These are phyloP conservation scores for Trichoderma lentiforme DNA, from an alignment of 2,329 filamentous ascomycete genomes.

Conservation along the genomic window DNA sequence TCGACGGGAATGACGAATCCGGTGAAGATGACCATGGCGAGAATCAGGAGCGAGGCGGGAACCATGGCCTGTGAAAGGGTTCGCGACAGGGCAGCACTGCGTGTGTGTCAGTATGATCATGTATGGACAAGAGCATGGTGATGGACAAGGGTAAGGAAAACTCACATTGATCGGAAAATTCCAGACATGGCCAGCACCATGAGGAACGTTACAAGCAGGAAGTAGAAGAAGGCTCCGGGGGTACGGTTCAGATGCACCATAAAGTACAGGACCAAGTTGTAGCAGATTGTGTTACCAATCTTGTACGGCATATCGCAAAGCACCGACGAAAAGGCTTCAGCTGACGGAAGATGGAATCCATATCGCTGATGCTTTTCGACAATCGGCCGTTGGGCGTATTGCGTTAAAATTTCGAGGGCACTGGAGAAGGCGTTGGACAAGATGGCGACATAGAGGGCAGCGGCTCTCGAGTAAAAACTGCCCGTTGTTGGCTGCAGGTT, in stretches of 20 bases:
- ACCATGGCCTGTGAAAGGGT: conserved; percentile 49
- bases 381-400: conserved; percentile 37
- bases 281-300: conserved; percentile 34
- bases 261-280: conserved; percentile 43
- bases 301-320: conserved; percentile 45
- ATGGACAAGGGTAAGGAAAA: neutral
- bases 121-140: no score
- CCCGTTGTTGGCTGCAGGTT: conserved; percentile 40
- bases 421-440: conserved; percentile 49
- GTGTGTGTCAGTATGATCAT: neutral
- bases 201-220: conserved; percentile 45
- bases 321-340: conserved; percentile 35
- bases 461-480: conserved; percentile 44
- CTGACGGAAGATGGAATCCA: conserved; percentile 39
- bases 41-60: conserved; percentile 37
- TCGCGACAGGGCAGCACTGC: conserved; percentile 42
- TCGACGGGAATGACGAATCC: conserved; percentile 45
- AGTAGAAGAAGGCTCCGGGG: conserved; percentile 45
- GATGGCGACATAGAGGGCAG: conserved; percentile 52
- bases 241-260: conserved; percentile 41
- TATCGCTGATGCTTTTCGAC: conserved; percentile 41
- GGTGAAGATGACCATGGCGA: conserved; percentile 40
- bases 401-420: conserved; percentile 37
- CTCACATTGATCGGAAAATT: conserved; percentile 47
- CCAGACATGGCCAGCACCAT: conserved; percentile 63